These are phyloP conservation scores for Favolaschia claudopus DNA, from an alignment of 768 basidiomycete genomes.

Conservation along the genomic window DNA sequence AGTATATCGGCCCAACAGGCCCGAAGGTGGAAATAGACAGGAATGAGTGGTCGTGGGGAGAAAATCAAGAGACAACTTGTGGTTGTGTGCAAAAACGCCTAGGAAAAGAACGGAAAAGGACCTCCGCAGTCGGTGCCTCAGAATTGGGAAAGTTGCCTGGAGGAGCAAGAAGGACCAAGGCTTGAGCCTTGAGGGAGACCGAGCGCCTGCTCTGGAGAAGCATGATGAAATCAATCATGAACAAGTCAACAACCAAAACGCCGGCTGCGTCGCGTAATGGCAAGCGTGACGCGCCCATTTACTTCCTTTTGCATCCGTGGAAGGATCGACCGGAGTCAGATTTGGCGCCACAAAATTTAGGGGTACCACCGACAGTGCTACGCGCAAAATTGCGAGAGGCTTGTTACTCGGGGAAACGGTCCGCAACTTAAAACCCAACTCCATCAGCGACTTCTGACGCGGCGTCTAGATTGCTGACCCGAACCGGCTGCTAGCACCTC, in stretches of 20 bases:
- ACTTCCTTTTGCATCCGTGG: conserved; percentile 7
- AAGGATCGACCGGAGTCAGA: conserved; percentile 6
- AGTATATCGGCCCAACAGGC: conserved; percentile 1
- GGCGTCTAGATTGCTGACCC: neutral
- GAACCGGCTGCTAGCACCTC: neutral
- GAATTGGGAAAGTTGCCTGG: conserved; percentile 18
- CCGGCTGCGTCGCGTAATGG: neutral
- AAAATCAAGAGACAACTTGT: neutral
- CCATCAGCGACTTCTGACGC: no score
- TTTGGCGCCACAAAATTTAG: neutral
- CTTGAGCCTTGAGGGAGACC: neutral
- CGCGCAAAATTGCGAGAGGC: neutral
- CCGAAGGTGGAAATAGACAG: neutral
- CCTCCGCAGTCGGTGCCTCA: conserved; percentile 7
- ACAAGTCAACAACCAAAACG: conserved; percentile 3
- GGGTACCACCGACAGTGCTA: no score
- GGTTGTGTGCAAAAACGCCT: no score
- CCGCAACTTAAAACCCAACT: neutral
- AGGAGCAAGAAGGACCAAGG: neutral
- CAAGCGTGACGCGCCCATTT: neutral
- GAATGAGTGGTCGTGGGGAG: neutral
- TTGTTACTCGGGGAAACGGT: neutral
- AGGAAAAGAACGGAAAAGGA: no score
- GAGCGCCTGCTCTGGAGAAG: neutral
- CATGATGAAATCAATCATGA: neutral